Conservation (phyloP, 257 asterid genomes). For the Solanum neorickii region DNA sequence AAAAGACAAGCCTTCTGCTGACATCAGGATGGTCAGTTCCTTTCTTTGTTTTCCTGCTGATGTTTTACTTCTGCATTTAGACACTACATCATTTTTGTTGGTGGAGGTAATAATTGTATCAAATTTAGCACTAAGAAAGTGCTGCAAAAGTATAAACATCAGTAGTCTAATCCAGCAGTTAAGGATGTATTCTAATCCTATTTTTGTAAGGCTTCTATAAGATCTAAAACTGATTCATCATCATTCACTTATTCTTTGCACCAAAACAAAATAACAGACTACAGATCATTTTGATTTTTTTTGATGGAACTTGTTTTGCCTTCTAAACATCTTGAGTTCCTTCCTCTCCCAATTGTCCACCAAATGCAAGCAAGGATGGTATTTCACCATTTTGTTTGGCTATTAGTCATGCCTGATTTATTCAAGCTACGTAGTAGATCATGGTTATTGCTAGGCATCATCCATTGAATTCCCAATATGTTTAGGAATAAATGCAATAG, state of each 20-base stretch:
- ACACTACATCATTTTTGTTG: neutral
- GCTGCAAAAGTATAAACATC: neutral
- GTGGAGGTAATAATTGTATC: neutral
- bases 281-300: neutral
- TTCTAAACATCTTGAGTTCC: neutral
- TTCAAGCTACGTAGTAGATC: neutral
- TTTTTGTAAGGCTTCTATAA: neutral
- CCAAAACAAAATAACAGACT: neutral
- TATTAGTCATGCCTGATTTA: neutral
- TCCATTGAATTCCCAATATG: neutral
- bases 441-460: neutral
- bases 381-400: neutral
- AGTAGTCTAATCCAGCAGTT: neutral
- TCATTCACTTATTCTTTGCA: neutral
- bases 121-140: neutral
- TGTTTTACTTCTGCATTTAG: neutral
- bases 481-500: neutral
- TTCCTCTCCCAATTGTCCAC: neutral
- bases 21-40: conserved; percentile 86
- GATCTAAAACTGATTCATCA: neutral
- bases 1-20: conserved; percentile 71
- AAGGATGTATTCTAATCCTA: neutral
- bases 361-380: neutral
- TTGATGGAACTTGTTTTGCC: neutral
- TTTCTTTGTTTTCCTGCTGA: neutral